These are phyloP conservation scores for Laguncularia racemosa DNA, from an alignment of 345 rosid genomes.

Conservation along the genomic window DNA sequence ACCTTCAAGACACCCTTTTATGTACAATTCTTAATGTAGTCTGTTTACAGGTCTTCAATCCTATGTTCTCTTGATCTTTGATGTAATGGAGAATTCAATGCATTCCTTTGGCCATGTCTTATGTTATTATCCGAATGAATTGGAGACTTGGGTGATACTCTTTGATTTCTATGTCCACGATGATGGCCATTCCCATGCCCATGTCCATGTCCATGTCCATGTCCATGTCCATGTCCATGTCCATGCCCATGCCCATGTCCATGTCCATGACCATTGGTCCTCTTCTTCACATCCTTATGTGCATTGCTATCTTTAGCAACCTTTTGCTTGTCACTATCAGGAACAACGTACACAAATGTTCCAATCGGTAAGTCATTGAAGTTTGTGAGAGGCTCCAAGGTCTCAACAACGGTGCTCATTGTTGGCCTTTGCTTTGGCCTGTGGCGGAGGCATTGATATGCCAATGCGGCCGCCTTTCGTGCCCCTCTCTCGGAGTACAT, in stretches of 20 bases:
- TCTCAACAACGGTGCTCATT: constrained; percentile 57
- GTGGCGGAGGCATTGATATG: constrained; percentile 72
- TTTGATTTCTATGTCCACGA: no score
- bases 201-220: constrained; percentile 9
- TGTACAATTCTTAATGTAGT: neutral
- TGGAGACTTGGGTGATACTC: no score
- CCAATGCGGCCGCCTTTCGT: constrained; percentile 68
- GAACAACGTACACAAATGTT: constrained; percentile 60
- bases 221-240: neutral
- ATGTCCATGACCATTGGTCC: constrained; percentile 6
- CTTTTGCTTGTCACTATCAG: constrained; percentile 18
- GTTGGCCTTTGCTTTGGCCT: constrained; percentile 71
- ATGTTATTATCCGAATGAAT: no score
- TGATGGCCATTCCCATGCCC: constrained; percentile 7
- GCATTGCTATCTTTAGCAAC: constrained; percentile 12
- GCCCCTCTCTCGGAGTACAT: constrained; percentile 82
- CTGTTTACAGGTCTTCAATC: neutral
- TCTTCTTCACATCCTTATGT: constrained; percentile 20
- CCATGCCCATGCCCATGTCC: constrained; percentile 13
- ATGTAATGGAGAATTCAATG: constrained; percentile 1
- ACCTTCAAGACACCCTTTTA: neutral
- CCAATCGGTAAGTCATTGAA: constrained; percentile 46
- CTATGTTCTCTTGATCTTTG: constrained; percentile 3
- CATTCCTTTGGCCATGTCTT: constrained; percentile 2
- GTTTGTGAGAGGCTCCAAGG: constrained; percentile 52